Base-by-base conservation (phyloP, 768 basidiomycete species). In the Lactarius hatsudake region DNA sequence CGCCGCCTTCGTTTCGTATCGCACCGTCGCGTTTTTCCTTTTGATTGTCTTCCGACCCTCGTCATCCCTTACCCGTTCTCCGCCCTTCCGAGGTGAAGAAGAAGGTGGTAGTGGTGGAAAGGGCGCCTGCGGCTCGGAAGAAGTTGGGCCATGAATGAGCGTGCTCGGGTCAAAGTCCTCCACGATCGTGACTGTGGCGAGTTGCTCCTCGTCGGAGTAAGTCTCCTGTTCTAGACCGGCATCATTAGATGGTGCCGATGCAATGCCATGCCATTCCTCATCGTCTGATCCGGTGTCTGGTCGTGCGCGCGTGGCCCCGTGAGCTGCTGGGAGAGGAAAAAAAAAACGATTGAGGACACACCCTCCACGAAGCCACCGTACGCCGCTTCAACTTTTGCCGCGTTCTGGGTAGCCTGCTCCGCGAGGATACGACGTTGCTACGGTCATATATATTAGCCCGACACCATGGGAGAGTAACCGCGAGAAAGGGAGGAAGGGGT, bases 181-280 rank as follows among this genome's bases (percentile, higher is more conserved):
- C 17, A 93, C 87, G 59, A 97, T 87, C 18, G 94, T 95, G 55
- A 97, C 94, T 20, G 91, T 93, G 55, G 95, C 93, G 38, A 92
- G 81, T 67, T 89, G 84, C 73, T 95, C 89, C 72, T 94, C 93
- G 71, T 89, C 89, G 72, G 91, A 89, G 70, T 87, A 96, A 74
- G 86, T 84, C 63, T 87, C 87, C 61, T 82, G 79, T 73, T 81
- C 75, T 10, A 77, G 69, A 74, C 77, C 72, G 72, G 75, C 71
- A 42, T 72, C 71, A 48, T 74, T 65, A 56, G 73, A 71, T 15
- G 76, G 74, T 23, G 45, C 45, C 63, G 72, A 73, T 28, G 74
- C 72, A 63, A 84, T 79, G 28, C 84, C 85, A 17, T 71, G 62
- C 81, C 86, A 83, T 20, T 80, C 83, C 36, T 79, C 81, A 7